Evolutionary conservation across 805 yeast species (phyloP).

Genomic region (Groenewaldozyma tartarivorans): DNA sequence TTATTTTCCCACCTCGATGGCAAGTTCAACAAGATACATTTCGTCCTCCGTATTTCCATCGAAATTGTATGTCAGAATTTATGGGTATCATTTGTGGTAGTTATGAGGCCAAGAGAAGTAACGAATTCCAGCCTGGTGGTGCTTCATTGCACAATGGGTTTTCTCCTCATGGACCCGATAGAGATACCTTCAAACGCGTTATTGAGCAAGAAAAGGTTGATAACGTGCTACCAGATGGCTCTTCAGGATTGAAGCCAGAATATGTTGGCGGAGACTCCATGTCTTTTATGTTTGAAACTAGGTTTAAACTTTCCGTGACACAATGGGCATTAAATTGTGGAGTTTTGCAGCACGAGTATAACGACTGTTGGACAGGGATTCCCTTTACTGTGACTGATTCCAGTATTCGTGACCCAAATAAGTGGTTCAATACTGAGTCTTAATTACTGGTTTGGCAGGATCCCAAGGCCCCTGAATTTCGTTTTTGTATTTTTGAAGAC

Average conservation of each 20-base stretch:
- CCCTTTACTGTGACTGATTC: neutral
- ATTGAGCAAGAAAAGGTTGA: neutral
- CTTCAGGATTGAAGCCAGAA: conserved; percentile 14
- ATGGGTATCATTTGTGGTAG: conserved; percentile 16
- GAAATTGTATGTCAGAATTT: conserved; percentile 20
- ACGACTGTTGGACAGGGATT: neutral
- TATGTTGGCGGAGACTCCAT: conserved; percentile 21
- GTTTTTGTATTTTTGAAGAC: conserved; percentile 66
- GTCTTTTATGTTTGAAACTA: conserved; percentile 24
- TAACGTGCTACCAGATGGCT: neutral
- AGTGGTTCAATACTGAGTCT: neutral
- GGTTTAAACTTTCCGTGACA: conserved; percentile 19
- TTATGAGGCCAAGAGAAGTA: conserved; percentile 18
- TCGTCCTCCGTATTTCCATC: conserved; percentile 21
- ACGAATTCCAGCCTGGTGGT: conserved; percentile 25
- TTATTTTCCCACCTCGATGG: conserved; percentile 21
- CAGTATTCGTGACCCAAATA: neutral
- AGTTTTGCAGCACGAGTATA: neutral
- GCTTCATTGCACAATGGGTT: conserved; percentile 24
- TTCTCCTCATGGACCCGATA: conserved; percentile 24
- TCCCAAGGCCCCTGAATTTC: conserved; percentile 94
- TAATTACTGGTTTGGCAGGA: conserved; percentile 55
- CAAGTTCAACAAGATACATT: conserved; percentile 19
- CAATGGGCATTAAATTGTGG: conserved; percentile 13
- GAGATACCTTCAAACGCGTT: conserved; percentile 20